Conservation (phyloP, 1,284 basidiomycete genomes). For the Phellopilus nigrolimitatus region DNA sequence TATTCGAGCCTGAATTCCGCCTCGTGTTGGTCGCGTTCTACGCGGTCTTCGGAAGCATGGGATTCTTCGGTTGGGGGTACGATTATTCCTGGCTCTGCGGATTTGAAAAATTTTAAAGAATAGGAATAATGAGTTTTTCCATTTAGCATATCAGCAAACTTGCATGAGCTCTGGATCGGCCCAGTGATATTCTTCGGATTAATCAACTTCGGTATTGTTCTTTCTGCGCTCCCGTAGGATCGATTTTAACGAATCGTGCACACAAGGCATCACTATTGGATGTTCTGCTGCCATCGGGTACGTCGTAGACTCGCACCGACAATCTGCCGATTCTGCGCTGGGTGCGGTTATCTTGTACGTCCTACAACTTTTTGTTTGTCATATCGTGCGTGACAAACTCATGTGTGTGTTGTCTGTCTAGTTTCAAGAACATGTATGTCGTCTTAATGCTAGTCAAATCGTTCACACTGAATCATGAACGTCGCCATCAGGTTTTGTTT, state of each 20-base stretch:
- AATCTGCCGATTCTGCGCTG: slow-evolving; percentile 23
- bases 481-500: slow-evolving; percentile 24
- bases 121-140: background rate
- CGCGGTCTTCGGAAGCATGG: slow-evolving; percentile 22
- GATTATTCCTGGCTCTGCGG: background rate
- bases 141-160: slow-evolving; percentile 20
- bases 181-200: slow-evolving; percentile 25
- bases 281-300: slow-evolving; percentile 24
- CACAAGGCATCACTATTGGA: slow-evolving; percentile 21
- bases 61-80: slow-evolving; percentile 22
- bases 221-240: background rate
- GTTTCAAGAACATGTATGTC: slow-evolving; percentile 21
- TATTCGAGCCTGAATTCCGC: slow-evolving; percentile 23
- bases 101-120: background rate
- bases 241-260: background rate
- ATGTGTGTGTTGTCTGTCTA: background rate
- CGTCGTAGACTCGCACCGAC: slow-evolving; percentile 24
- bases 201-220: slow-evolving; percentile 21
- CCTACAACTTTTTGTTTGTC: too few relatives aligned
- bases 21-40: slow-evolving; percentile 23
- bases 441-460: too few relatives aligned
- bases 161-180: slow-evolving; percentile 24
- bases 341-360: slow-evolving; percentile 22
- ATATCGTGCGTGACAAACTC: too few relatives aligned
- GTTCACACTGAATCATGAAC: too few relatives aligned